Evolutionary conservation across 2,329 filamentous ascomycete genomes (phyloP).

Genomic region (Chlorencoelia australis): DNA sequence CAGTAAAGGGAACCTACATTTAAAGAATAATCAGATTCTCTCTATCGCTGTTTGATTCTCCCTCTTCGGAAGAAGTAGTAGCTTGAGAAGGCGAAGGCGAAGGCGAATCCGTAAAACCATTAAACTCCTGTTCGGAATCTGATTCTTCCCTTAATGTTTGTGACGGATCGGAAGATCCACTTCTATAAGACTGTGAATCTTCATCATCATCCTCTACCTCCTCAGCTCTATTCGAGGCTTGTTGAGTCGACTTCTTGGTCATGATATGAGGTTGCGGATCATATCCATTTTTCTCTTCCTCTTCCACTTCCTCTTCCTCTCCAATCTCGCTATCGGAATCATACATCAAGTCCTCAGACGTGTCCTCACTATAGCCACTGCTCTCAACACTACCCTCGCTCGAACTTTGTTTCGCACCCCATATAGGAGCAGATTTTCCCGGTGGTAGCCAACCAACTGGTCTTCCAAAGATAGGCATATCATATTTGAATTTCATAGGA

Average conservation of each 20-base stretch:
- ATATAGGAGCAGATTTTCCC: too few species aligned
- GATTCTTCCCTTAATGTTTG: not conserved
- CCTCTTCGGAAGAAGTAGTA: too few species aligned
- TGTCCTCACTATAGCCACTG: too few species aligned
- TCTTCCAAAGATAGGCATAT: conserved; percentile 8
- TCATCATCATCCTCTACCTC: conserved; percentile 3
- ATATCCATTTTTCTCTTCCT: not conserved
- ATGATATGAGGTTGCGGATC: not conserved
- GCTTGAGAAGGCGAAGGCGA: too few species aligned
- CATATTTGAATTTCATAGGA: conserved; percentile 9
- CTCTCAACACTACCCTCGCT: too few species aligned
- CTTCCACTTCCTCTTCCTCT: conserved; percentile 9
- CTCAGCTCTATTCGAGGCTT: conserved; percentile 4
- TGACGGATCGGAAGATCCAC: not conserved
- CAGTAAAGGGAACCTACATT: too few species aligned
- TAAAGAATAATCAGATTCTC: too few species aligned
- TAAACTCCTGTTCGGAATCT: too few species aligned
- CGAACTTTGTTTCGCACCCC: not conserved
- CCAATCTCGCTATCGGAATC: conserved; percentile 16
- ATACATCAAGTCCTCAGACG: conserved; percentile 10
- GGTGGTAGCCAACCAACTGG: conserved; percentile 16
- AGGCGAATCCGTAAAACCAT: too few species aligned
- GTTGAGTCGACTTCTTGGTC: not conserved
- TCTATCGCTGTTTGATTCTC: too few species aligned
- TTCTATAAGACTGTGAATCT: not conserved